Evolutionary conservation across 2,329 filamentous ascomycete species (phyloP), one percentile per base, ranked within the genome.

Genomic region (Pseudopyrenochaeta lycopersici): DNA sequence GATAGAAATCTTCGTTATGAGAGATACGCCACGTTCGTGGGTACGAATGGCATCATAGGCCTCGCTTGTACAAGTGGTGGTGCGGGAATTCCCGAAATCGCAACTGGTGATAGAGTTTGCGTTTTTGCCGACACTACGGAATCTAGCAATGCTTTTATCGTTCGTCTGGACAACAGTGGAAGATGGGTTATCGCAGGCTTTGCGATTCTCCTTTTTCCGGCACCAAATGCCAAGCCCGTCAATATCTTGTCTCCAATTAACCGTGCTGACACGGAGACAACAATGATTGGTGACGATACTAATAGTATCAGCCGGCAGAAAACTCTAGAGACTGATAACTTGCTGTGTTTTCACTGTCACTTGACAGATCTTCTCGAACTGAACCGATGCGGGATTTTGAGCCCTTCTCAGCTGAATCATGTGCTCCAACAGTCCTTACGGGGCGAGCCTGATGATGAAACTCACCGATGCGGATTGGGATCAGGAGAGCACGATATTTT

Each of bases 331-430:
- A 18, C 12, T 10, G 17, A 40, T 27, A 27, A 27, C 4, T 27
- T 9, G 0, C 32, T 60, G 38, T 63, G 60, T 17, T 63, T 63
- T 1, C 60, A 63, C 38, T 63, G 60, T n/a, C 48, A 58, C 14
- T 30, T 63, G 38, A 52, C 49, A 10, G 60, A 63, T 18, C 29
- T 63, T 11, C 31, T 63, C 2, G 60, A 63, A 11, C 44, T 63
- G 1, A 55, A 49, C 12, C 54, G 60, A 2, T 63, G 60, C 20
- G 49, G 48, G 7, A 46, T 60, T 9, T 15, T 63, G 11, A 54
- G 47, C 11, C 31, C 48, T 1, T 18, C 20, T 7, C 60, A 63
- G 14, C 46, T 63, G 27, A 33, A 46, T 17, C 45, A 32, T 5
- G 14, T 60, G 6, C n/a, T 60, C 27, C 40, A 60, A 20, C 44